Evolutionary conservation across 139 green algal genomes (phyloP).

Genomic region (Ettlia oleoabundans): DNA sequence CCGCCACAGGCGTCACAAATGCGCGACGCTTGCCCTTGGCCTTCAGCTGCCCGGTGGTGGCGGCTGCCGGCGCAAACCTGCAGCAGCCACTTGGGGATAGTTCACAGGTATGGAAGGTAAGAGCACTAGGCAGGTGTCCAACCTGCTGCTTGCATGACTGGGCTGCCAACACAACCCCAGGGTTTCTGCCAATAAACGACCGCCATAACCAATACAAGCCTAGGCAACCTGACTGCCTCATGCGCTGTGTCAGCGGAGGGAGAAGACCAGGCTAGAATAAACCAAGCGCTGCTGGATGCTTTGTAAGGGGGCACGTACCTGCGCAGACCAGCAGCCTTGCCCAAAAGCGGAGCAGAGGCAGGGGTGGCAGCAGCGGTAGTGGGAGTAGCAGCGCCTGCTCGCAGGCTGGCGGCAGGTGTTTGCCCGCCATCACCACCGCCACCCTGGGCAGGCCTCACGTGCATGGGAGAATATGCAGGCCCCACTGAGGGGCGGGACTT

Average conservation of each 20-base stretch:
- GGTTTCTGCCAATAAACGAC: too few species aligned
- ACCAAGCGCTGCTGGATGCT: too few species aligned
- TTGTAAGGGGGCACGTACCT: constrained; percentile 9
- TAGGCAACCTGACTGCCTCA: background rate
- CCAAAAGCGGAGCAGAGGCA: background rate
- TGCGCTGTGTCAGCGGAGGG: too few species aligned
- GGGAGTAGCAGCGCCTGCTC: background rate
- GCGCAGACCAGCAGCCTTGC: background rate
- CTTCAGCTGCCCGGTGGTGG: constrained; percentile 15
- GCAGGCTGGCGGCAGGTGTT: background rate
- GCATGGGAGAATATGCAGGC: too few species aligned
- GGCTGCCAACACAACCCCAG: too few species aligned
- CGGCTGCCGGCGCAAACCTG: background rate
- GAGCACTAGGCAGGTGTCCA: too few species aligned
- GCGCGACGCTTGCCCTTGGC: background rate
- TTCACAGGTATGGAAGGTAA: too few species aligned
- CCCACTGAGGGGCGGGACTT: background rate
- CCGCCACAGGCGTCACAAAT: constrained; percentile 5
- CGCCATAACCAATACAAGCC: too few species aligned
- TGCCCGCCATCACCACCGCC: background rate
- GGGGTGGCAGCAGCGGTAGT: constrained; percentile 5
- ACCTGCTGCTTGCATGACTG: too few species aligned
- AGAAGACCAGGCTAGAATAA: too few species aligned
- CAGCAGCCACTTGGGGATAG: too few species aligned
- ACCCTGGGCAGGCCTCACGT: background rate